Evolutionary conservation across 2,329 filamentous ascomycete species (phyloP), one percentile per base, ranked within the genome.

Genomic region (Trichoderma afroharzianum): DNA sequence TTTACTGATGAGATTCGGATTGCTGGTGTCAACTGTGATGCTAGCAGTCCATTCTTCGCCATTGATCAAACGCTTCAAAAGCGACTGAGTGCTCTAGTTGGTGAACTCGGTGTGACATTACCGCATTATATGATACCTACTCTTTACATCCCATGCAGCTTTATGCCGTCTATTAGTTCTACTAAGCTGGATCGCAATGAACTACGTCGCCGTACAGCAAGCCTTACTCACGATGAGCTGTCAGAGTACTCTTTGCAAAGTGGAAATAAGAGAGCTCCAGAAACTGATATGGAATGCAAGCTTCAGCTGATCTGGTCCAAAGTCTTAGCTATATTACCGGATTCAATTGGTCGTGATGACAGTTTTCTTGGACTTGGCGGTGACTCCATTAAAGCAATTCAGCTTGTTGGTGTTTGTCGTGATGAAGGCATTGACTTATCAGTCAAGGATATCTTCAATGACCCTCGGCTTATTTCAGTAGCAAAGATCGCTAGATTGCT

Each of bases 311-410:
- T 73, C 6, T 73, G 72, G 72, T 71, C 70, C 2, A 30, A 15
- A 2, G 53, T 59, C n/a, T 18, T 72, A 2, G 62, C 15, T 8
- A 64, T 73, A 5, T 36, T 53, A 0, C 3, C 12, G 24, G 32
- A 71, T 1, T 62, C 43, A 0, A 82, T 85, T 30, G 77, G 80
- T 8, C 72, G 76, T 4, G 73, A 75, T 8, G 73, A 76, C 24
- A 75, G 74, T 53, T 79, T 79, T 68, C 75, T 79, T n/a, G 53
- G 64, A 1, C 73, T 79, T 5, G 78, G 78, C 1, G 78, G 78
- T 4, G 76, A 78, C 53, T 79, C 77, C 0, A 75, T 79, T 9
- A 66, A 71, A 0, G 77, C 75, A 1, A 79, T 79, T 11, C 68
- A 73, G 11, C 63, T 76, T 4, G 74, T 74, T 39, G 12, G 73